These are phyloP conservation scores for Backusella morwellensis DNA, from an alignment of 192 early-diverging fungal genomes.

Conservation along the genomic window DNA sequence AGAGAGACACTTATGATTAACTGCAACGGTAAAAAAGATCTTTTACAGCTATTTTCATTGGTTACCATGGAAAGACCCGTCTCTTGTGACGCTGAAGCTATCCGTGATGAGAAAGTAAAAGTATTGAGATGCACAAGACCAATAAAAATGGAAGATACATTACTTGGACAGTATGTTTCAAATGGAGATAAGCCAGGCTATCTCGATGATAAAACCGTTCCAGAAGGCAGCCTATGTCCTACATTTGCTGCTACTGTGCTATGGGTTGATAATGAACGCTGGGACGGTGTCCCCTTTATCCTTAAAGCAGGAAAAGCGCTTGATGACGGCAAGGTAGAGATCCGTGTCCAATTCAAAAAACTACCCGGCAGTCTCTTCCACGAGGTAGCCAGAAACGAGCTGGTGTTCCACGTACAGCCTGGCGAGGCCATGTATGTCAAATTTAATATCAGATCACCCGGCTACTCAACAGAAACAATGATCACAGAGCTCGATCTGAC, in stretches of 20 bases:
- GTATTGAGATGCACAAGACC: conserved; percentile 82
- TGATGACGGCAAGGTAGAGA: conserved; percentile 85
- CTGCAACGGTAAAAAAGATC: conserved; percentile 38
- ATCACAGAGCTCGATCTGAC: conserved; percentile 96
- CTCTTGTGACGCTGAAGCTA: conserved; percentile 81
- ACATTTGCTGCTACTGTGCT: conserved; percentile 89
- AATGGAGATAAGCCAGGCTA: conserved; percentile 87
- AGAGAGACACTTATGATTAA: neutral
- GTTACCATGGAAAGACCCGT: conserved; percentile 92
- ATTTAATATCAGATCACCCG: conserved; percentile 93
- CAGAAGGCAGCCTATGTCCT: conserved; percentile 77
- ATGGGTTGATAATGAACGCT: conserved; percentile 91
- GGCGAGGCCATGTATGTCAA: conserved; percentile 96
- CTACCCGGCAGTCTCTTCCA: conserved; percentile 71
- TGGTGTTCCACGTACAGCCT: conserved; percentile 93
- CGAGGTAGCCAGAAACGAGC: conserved; percentile 83
- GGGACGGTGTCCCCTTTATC: conserved; percentile 89
- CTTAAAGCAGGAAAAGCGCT: conserved; percentile 88
- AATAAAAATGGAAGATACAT: conserved; percentile 73
- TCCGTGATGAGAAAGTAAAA: conserved; percentile 90
- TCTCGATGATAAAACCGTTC: conserved; percentile 86
- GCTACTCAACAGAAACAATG: conserved; percentile 78
- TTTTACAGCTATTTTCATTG: conserved; percentile 89
- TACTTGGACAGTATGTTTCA: conserved; percentile 88
- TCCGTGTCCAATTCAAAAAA: conserved; percentile 94